These are phyloP conservation scores for Gossypium trilobum DNA, from an alignment of 441 rosid species.

Conservation along the genomic window DNA sequence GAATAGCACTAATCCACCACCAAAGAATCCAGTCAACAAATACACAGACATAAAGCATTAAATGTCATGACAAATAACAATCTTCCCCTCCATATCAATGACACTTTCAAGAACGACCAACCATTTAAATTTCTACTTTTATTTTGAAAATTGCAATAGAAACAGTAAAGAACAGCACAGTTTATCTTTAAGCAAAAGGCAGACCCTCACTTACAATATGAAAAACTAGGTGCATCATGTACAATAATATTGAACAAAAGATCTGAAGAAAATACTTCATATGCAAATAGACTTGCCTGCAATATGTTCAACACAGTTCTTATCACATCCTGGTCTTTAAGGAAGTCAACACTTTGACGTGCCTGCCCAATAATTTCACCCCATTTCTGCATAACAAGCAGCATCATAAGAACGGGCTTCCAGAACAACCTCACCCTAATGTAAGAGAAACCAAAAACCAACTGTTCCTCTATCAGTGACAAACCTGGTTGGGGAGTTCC, in stretches of 20 bases:
- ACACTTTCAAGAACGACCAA: background rate
- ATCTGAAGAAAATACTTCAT: background rate
- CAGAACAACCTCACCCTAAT: background rate
- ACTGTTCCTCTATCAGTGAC: background rate
- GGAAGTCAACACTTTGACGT: conserved; percentile 90
- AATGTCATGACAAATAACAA: background rate
- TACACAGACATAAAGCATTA: background rate
- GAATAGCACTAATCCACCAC: background rate
- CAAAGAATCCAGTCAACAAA: background rate
- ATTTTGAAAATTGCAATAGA: background rate
- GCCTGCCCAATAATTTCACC: conserved; percentile 91
- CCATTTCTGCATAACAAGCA: conserved; percentile 73
- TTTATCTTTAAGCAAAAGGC: background rate
- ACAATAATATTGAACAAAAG: background rate
- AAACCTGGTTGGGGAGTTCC: conserved; percentile 94
- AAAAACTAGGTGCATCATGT: background rate
- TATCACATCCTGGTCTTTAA: conserved; percentile 88
- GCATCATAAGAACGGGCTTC: conserved; percentile 8
- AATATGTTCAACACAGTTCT: conserved; percentile 86
- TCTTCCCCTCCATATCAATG: too few species aligned
- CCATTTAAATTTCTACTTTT: background rate
- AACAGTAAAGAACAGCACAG: background rate
- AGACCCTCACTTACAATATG: background rate
- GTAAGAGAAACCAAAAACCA: background rate
- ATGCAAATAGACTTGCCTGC: conserved; percentile 46